Conservation (phyloP, 371 early-diverging fungal species). For the Mucor piriformis region DNA sequence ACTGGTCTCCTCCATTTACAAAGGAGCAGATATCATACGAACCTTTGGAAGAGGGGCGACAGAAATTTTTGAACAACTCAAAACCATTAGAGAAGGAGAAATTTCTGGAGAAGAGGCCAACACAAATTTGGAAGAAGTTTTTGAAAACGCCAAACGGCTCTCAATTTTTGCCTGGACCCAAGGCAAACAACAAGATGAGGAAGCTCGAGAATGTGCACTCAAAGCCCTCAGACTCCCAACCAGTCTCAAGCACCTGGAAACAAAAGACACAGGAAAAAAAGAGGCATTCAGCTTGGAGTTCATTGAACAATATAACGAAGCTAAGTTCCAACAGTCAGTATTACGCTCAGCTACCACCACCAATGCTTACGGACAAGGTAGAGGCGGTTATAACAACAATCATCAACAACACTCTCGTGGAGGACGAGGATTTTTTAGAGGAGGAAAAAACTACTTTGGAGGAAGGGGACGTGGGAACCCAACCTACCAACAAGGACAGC, state of each 20-base stretch:
- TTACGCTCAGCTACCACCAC: slow-evolving; percentile 1
- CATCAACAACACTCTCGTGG: neutral
- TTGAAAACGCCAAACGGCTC: slow-evolving; percentile 6
- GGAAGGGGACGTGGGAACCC: slow-evolving; percentile 18
- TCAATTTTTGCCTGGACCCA: neutral
- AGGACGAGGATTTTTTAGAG: slow-evolving; percentile 10
- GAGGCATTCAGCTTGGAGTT: slow-evolving; percentile 10
- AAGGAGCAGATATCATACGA: slow-evolving; percentile 12
- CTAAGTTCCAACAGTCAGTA: slow-evolving; percentile 8
- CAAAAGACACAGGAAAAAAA: slow-evolving; percentile 8
- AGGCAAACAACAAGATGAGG: slow-evolving; percentile 8
- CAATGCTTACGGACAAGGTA: neutral
- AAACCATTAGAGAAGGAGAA: neutral
- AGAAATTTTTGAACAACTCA: slow-evolving; percentile 9
- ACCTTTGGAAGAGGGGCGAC: slow-evolving; percentile 10
- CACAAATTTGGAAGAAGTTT: neutral
- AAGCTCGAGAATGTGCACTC: slow-evolving; percentile 7
- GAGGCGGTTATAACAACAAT: slow-evolving; percentile 2
- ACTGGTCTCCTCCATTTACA: slow-evolving; percentile 11
- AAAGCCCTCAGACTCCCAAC: slow-evolving; percentile 14
- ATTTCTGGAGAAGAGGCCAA: slow-evolving; percentile 2
- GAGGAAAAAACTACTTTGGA: slow-evolving; percentile 17
- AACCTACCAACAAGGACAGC: slow-evolving; percentile 6
- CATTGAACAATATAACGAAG: slow-evolving; percentile 10
- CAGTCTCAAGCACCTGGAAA: slow-evolving; percentile 17